A percentile compares a stretch with the other conserved stretches of the same genome.
Conservation (phyloP, 2,329 filamentous ascomycete genomes). For the Pestalotiopsis sp. region DNA sequence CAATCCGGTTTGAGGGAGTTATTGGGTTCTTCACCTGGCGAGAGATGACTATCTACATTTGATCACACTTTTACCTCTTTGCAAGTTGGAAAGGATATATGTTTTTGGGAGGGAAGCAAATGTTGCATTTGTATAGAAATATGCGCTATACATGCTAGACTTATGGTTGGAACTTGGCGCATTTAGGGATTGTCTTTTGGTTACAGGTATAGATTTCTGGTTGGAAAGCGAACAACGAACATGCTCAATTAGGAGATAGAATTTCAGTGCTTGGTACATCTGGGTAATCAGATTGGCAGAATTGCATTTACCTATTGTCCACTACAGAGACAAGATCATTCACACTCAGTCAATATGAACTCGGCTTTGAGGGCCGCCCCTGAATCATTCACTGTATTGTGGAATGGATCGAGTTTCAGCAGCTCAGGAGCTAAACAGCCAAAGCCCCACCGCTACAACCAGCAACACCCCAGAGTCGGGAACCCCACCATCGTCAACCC, state of each 20-base stretch:
- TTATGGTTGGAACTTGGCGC: neutral
- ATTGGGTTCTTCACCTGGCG: no score
- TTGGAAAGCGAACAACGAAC: neutral
- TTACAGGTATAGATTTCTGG: neutral
- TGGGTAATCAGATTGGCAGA: no score
- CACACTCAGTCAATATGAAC: neutral
- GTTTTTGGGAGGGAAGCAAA: neutral
- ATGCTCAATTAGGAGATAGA: neutral
- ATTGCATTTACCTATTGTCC: no score
- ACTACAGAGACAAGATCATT: no score
- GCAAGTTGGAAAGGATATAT: neutral
- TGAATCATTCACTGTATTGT: neutral
- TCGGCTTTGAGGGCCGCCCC: neutral
- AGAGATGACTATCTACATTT: no score
- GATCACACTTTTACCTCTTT: neutral
- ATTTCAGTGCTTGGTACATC: neutral
- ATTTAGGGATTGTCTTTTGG: neutral
- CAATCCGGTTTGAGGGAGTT: no score
- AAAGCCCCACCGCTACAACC: neutral
- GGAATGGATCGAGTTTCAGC: neutral
- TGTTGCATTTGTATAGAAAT: neutral
- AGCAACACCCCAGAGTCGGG: neutral
- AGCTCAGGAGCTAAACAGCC: neutral
- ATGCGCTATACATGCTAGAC: neutral
- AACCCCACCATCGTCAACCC: conserved; percentile 11